phyloP scores from a whole-genome alignment of 176 grass and related monocot species.

The Dendrocalamus sinicus region DNA sequence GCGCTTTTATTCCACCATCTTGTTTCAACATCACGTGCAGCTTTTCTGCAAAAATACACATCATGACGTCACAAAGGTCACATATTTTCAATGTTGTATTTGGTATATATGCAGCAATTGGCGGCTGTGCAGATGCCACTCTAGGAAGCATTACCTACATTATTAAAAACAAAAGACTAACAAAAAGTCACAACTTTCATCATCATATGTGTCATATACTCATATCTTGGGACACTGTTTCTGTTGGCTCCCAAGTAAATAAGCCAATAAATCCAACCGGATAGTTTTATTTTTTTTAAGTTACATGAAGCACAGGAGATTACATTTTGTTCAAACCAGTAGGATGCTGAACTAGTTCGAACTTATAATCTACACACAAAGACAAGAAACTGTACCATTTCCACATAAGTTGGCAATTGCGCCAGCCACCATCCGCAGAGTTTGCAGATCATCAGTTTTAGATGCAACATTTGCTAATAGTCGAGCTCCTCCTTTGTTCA shows the following conservation, averaged over 20 bases:
- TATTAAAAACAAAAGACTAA: slow-evolving; percentile 9
- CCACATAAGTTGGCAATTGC: slow-evolving; percentile 98
- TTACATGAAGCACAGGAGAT: neutral
- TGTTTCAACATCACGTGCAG: slow-evolving; percentile 74
- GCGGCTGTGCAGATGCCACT: neutral
- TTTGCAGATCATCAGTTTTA: slow-evolving; percentile 87
- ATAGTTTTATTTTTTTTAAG: neutral
- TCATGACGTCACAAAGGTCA: neutral
- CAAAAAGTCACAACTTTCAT: neutral
- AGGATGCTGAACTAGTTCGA: neutral
- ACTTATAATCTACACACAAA: neutral
- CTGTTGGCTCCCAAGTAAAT: neutral
- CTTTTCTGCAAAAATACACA: slow-evolving; percentile 61
- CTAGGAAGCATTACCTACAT: neutral
- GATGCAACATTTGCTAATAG: slow-evolving; percentile 82
- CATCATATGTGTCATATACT: neutral
- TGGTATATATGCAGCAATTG: neutral
- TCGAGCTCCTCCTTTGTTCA: slow-evolving; percentile 84
- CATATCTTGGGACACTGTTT: neutral
- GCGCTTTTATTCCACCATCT: slow-evolving; percentile 87
- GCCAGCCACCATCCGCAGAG: slow-evolving; percentile 90
- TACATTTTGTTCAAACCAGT: neutral
- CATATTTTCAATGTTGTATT: neutral
- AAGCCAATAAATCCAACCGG: neutral
- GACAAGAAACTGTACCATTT: slow-evolving; percentile 67